Conservation (phyloP, 1,139 yeast species). For the Candida sojae region DNA sequence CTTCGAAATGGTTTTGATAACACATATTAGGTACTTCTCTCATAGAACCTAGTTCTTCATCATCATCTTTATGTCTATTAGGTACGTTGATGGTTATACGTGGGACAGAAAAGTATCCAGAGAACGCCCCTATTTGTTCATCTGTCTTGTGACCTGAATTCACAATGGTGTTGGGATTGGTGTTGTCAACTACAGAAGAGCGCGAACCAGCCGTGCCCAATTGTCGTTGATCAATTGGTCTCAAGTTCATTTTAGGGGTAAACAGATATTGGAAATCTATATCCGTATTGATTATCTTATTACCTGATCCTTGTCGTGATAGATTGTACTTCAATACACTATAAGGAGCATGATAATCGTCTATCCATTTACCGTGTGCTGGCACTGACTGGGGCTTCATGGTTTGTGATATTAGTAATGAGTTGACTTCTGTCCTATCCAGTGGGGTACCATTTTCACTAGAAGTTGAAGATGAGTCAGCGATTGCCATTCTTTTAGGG, state of each 20-base stretch:
- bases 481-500: background rate
- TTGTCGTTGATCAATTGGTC: slow-evolving; percentile 17
- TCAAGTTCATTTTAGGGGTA: slow-evolving; percentile 28
- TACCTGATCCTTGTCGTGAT: slow-evolving; percentile 14
- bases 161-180: background rate
- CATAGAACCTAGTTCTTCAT: slow-evolving; percentile 10
- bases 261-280: slow-evolving; percentile 22
- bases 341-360: slow-evolving; percentile 30
- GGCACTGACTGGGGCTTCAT: background rate
- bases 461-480: background rate
- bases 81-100: slow-evolving; percentile 28
- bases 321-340: slow-evolving; percentile 27
- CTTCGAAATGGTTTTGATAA: slow-evolving; percentile 37
- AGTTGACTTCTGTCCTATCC: background rate
- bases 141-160: slow-evolving; percentile 5
- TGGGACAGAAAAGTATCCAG: slow-evolving; percentile 35
- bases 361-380: slow-evolving; percentile 25
- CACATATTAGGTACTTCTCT: slow-evolving; percentile 28
- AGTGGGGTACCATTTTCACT: background rate
- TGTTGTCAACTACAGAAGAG: background rate
- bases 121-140: slow-evolving; percentile 24
- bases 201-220: background rate
- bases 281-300: slow-evolving; percentile 7
- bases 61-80: slow-evolving; percentile 12
- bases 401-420: background rate